A percentile compares a stretch with the other conserved stretches of the same genome.
phyloP scores from a whole-genome alignment of 495 filamentous ascomycete genomes.

The Talaromyces nanjingensis region DNA sequence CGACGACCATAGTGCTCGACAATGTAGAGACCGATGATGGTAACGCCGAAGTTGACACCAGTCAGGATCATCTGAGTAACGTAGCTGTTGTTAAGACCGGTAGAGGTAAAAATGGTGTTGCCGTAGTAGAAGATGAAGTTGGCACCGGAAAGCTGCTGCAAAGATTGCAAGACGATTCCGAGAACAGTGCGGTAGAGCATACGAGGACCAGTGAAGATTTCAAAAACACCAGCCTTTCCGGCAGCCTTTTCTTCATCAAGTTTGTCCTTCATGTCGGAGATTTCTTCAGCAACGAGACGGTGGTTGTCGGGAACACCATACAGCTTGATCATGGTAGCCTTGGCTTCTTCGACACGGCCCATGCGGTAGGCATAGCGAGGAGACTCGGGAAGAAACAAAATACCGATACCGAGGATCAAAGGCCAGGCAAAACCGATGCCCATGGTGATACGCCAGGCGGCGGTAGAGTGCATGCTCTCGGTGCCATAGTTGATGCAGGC shows the following conservation, averaged over 20 bases:
- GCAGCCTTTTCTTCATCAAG: conserved; percentile 49
- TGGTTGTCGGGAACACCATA: conserved; percentile 62
- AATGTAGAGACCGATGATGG: conserved; percentile 64
- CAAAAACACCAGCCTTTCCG: conserved; percentile 50
- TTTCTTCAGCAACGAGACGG: conserved; percentile 58
- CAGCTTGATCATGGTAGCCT: conserved; percentile 59
- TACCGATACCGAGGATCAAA: conserved; percentile 61
- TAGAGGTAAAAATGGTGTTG: conserved; percentile 62
- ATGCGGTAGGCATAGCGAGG: conserved; percentile 62
- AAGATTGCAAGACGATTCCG: conserved; percentile 62
- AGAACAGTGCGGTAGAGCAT: conserved; percentile 68
- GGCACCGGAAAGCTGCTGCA: conserved; percentile 66
- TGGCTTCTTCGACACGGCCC: conserved; percentile 59
- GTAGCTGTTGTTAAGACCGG: conserved; percentile 61
- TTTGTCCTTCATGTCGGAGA: conserved; percentile 59
- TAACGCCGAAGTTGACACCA: conserved; percentile 66
- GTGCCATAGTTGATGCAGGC: conserved; percentile 80
- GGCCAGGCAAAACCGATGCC: conserved; percentile 74
- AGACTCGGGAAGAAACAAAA: conserved; percentile 66
- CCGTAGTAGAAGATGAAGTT: conserved; percentile 86
- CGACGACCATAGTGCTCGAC: conserved; percentile 68
- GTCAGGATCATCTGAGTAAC: conserved; percentile 69
- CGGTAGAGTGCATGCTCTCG: conserved; percentile 41
- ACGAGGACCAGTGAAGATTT: conserved; percentile 62
- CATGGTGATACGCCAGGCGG: conserved; percentile 75